Base-by-base conservation (phyloP, 495 filamentous ascomycete genomes). In the Poronia punctata region DNA sequence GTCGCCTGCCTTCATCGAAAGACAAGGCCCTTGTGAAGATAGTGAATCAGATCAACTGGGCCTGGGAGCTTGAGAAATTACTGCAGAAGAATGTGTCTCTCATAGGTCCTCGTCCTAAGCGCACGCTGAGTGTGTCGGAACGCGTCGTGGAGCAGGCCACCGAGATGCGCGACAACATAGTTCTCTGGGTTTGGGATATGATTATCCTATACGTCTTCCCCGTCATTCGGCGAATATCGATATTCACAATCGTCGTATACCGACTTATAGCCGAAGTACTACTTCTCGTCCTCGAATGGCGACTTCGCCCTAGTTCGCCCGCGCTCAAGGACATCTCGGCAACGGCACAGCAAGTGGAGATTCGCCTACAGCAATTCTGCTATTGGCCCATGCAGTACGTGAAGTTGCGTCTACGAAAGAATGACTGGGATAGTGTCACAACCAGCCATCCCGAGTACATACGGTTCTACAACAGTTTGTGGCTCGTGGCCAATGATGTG, bases 341-440 rank as follows among this genome's bases (percentile, higher is more conserved):
- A 9, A 96, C 90, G 2, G 93, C 92, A n/a, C 92, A 97, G 57
- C 92, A 99, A 59, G 82, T 97, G 23, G 92, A 99, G 63, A 96
- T 99, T 50, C 85, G 92, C 3, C 74, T 99, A 12, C 89, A 96
- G 57, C 92, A 99, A 54, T 97, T 97, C 60, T 97, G 92, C 63
- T 99, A 97, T 59, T 97, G 88, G 90, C 93, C 90, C 4, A 86
- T 93, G 54, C 90, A 97, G 59, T 96, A 98, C 56, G 67, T 90
- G 37, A 97, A 88, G 10, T 62, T 99, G 17, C 84, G 88, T 8
- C 78, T 85, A 46, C 73, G 90, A 29, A 94, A 89, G 50, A 79
- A 84, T 35, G 88, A 95, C 46, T 97, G 93, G 92, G 85, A 88
- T 49, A 96, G 90, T 60, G 80, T 95, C 23, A 95, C 88, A 1